phyloP scores from a whole-genome alignment of 2,329 filamentous ascomycete species.

The Setomelanomma holmii region DNA sequence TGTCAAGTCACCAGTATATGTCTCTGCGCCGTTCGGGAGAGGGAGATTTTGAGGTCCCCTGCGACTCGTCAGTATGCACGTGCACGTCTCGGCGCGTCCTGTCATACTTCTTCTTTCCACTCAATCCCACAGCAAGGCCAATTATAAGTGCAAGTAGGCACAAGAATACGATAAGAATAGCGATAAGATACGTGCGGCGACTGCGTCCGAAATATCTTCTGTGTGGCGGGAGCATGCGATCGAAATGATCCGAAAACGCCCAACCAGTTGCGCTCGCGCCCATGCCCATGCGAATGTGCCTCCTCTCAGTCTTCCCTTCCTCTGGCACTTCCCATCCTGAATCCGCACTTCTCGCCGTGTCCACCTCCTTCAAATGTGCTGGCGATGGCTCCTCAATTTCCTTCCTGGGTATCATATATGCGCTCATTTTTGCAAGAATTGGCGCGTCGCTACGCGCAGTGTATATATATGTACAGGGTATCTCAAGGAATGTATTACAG shows the following conservation, averaged over 20 bases:
- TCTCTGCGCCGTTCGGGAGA: constrained; percentile 59
- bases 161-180: constrained; percentile 38
- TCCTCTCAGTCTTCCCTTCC: constrained; percentile 13
- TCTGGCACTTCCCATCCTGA: constrained; percentile 24
- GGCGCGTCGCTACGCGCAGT: constrained; percentile 17
- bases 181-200: constrained; percentile 49
- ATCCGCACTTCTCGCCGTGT: constrained; percentile 2
- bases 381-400: constrained; percentile 28
- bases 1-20: constrained; percentile 70
- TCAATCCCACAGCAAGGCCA: constrained; percentile 51
- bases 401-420: constrained; percentile 24
- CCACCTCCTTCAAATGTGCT: constrained; percentile 25
- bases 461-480: constrained; percentile 15
- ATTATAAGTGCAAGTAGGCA: constrained; percentile 50
- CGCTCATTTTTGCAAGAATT: constrained; percentile 24
- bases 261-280: constrained; percentile 25
- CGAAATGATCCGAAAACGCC: constrained; percentile 40
- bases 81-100: not conserved
- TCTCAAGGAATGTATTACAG: constrained; percentile 16
- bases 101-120: constrained; percentile 26
- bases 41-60: constrained; percentile 54
- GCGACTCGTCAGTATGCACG: constrained; percentile 12
- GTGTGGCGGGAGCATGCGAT: constrained; percentile 48
- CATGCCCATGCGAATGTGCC: constrained; percentile 12
- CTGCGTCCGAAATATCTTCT: constrained; percentile 49